Evolutionary conservation across 176 grass and related monocot genomes (phyloP), one percentile per base, ranked within the genome.

Genomic region (Oryza brachyantha): DNA sequence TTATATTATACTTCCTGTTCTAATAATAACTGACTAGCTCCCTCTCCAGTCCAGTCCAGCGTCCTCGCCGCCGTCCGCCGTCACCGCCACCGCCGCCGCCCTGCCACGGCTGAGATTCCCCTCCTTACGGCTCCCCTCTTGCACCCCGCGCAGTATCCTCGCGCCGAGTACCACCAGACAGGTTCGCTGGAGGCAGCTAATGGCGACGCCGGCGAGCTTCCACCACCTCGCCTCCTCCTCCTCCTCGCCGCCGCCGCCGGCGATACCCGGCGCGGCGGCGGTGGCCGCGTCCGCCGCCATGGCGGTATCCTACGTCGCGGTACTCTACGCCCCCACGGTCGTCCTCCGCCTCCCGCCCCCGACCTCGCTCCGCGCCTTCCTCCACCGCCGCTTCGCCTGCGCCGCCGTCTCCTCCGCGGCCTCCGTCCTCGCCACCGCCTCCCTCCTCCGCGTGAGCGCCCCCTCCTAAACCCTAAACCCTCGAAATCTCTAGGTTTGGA

Each of bases 371-470:
- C 82, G 83, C 21, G 17, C 58, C 79, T 90, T 90, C 79, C 59
- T 93, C 17, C 81, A 85, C 60, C 91, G 88, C 24, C 77, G 88
- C 62, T 93, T 93, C 85, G 79, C 29, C 35, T 90, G 91, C 84
- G 88, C 91, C 22, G 70, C 68, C 68, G 41, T 93, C n/a, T 87
- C 91, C 24, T 88, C 91, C 5, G 70, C 75, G 38, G 88, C 64
- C 57, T 93, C 91, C n/a, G 22, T 31, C 24, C 36, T 88, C 41
- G 75, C 74, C 69, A 72, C 81, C 1, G 55, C 78, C 22, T 19
- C 80, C 1, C 91, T 93, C 65, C 85, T 93, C 72, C 75, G 79
- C 35, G 91, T 93, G 85, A 77, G 82, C 38, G 3, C 46, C 42
- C 22, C 55, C 19, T 1, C n/a, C 66, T 36, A 60, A 22, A 8